Conservation (phyloP, 345 rosid genomes). For the Aethionema arabicum region DNA sequence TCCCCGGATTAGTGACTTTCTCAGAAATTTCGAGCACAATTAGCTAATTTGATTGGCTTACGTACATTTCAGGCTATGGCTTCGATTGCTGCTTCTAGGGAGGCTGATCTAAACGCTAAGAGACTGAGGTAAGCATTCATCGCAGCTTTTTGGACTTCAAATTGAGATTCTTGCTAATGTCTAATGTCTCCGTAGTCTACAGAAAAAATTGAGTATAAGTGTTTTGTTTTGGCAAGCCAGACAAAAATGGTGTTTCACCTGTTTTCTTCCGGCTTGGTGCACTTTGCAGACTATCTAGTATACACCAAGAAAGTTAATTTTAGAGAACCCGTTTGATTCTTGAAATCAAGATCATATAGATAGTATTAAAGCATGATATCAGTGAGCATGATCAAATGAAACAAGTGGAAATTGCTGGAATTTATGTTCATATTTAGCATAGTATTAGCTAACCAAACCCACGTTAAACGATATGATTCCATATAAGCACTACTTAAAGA, state of each 20-base stretch:
- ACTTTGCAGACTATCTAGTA: neutral
- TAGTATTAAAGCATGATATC: neutral
- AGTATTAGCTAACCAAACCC: too few species aligned
- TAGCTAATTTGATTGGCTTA: conserved; percentile 3
- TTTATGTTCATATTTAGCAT: too few species aligned
- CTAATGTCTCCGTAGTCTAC: neutral
- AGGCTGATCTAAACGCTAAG: conserved; percentile 83
- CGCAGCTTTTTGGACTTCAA: neutral
- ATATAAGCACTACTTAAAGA: neutral
- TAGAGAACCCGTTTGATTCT: neutral
- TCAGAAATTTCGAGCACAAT: conserved; percentile 5
- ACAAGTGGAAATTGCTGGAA: neutral
- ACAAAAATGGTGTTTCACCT: neutral
- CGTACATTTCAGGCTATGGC: conserved; percentile 81
- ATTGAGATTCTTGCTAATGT: conserved; percentile 8
- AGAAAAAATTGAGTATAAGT: too few species aligned
- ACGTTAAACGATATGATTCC: too few species aligned
- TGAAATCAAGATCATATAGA: neutral
- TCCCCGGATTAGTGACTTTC: neutral
- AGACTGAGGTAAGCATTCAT: conserved; percentile 56
- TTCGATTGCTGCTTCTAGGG: conserved; percentile 81
- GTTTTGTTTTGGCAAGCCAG: neutral
- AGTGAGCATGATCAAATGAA: neutral
- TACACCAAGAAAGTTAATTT: neutral
- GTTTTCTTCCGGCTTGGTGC: neutral